phyloP scores from a whole-genome alignment of 1,284 basidiomycete genomes.

The Pascua guehoae region DNA sequence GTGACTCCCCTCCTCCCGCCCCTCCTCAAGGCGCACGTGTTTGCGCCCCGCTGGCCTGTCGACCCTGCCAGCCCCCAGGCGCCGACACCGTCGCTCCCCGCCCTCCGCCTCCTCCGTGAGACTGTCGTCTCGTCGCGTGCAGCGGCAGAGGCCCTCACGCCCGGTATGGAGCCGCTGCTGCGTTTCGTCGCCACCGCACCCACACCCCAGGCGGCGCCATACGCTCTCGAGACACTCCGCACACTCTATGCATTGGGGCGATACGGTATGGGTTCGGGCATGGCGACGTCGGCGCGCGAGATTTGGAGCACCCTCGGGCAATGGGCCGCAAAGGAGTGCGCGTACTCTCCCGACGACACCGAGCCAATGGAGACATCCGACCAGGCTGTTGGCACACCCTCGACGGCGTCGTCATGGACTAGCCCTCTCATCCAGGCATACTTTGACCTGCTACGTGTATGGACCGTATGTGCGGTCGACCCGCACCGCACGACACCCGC shows the following conservation, averaged over 20 bases:
- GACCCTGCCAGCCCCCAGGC: conserved; percentile 50
- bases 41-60: conserved; percentile 30
- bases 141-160: conserved; percentile 61
- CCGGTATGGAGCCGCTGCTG: conserved; percentile 62
- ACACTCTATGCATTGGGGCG: conserved; percentile 65
- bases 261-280: conserved; percentile 67
- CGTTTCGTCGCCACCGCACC: conserved; percentile 62
- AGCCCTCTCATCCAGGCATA: conserved; percentile 52
- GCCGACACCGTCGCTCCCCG: conserved; percentile 51
- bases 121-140: conserved; percentile 64
- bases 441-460: conserved; percentile 59
- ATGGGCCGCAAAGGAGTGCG: conserved; percentile 17
- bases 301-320: conserved; percentile 35
- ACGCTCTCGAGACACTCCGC: conserved; percentile 53
- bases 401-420: neutral
- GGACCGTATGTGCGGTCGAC: conserved; percentile 79
- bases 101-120: conserved; percentile 59
- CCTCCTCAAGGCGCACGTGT: conserved; percentile 51
- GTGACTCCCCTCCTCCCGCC: conserved; percentile 58
- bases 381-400: neutral
- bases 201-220: conserved; percentile 6
- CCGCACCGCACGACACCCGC: conserved; percentile 80
- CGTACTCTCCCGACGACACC: neutral
- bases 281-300: conserved; percentile 33
- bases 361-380: neutral